Evolutionary conservation across 2,329 filamentous ascomycete genomes (phyloP).

Genomic region (Coniochaeta sp.): DNA sequence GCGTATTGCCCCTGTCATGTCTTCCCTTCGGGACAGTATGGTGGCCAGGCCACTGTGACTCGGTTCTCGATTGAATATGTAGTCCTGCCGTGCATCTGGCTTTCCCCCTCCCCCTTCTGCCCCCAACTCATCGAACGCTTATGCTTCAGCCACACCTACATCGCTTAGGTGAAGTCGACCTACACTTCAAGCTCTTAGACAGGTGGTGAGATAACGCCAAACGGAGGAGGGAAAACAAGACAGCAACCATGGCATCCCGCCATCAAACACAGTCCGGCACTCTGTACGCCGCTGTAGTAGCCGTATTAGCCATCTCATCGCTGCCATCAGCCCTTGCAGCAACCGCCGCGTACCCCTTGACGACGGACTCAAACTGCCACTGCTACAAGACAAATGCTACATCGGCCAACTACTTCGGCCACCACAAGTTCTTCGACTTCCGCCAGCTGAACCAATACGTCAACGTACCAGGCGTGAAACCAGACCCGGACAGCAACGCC

Average conservation of each 20-base stretch:
- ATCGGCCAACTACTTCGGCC: conserved; percentile 23
- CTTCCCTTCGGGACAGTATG: neutral
- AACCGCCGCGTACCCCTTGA: conserved; percentile 13
- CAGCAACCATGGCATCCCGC: neutral
- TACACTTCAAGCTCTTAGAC: neutral
- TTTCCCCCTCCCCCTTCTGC: neutral
- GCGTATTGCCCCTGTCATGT: neutral
- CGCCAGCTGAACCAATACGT: conserved; percentile 22
- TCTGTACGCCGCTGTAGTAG: conserved; percentile 7
- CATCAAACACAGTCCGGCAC: neutral
- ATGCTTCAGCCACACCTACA: conserved; percentile 1
- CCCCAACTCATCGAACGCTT: neutral
- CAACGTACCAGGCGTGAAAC: conserved; percentile 20
- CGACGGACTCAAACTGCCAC: conserved; percentile 22
- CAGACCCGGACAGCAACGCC: conserved; percentile 19
- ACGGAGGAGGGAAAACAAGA: neutral
- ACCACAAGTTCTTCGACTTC: conserved; percentile 31
- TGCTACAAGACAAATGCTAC: conserved; percentile 30
- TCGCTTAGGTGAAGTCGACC: neutral
- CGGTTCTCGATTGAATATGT: neutral
- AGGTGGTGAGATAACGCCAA: neutral
- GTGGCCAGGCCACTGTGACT: neutral
- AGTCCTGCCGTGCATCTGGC: neutral
- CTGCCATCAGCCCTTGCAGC: conserved; percentile 6
- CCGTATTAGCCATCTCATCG: conserved; percentile 6